Percentiles rank a stretch among this genome's conserved stretches.
phyloP scores from a whole-genome alignment of 768 basidiomycete species.

The Tricholoma sp. region DNA sequence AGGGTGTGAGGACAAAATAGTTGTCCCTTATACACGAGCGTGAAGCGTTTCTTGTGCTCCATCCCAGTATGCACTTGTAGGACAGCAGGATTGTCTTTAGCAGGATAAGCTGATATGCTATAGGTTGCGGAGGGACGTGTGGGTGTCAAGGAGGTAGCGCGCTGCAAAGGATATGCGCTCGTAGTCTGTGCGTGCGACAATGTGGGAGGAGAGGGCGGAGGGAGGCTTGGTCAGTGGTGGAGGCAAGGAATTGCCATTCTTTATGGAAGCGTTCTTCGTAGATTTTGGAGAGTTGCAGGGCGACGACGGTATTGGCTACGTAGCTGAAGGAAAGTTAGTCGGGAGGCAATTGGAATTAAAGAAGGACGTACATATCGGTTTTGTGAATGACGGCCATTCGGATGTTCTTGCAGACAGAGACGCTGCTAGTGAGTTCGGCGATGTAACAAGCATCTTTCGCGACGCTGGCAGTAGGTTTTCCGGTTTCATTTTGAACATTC shows the following conservation, averaged over 20 bases:
- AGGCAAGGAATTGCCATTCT: too few relatives aligned
- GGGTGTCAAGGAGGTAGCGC: constrained; percentile 90
- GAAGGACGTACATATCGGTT: constrained; percentile 76
- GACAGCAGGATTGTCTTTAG: constrained; percentile 86
- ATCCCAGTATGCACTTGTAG: constrained; percentile 83
- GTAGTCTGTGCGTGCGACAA: constrained; percentile 74
- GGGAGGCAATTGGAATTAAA: constrained; percentile 8
- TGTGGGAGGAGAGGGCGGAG: constrained; percentile 44
- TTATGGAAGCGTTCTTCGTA: constrained; percentile 80
- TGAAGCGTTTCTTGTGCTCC: constrained; percentile 94
- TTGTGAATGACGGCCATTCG: constrained; percentile 80
- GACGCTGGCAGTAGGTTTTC: too few relatives aligned
- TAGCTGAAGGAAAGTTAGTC: too few relatives aligned
- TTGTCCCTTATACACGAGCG: constrained; percentile 75
- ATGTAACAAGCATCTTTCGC: too few relatives aligned
- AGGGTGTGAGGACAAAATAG: constrained; percentile 90
- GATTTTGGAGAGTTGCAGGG: constrained; percentile 81
- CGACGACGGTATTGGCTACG: constrained; percentile 66
- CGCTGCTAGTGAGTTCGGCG: too few relatives aligned
- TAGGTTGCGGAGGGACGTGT: constrained; percentile 86
- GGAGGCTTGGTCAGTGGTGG: constrained; percentile 51
- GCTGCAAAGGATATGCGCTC: constrained; percentile 98
- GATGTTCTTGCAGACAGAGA: constrained; percentile 93
- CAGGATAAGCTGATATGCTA: constrained; percentile 75
- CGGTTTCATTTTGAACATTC: too few relatives aligned